These are phyloP conservation scores for Allantophomopsis lycopodina DNA, from an alignment of 2,329 filamentous ascomycete species.

Conservation along the genomic window DNA sequence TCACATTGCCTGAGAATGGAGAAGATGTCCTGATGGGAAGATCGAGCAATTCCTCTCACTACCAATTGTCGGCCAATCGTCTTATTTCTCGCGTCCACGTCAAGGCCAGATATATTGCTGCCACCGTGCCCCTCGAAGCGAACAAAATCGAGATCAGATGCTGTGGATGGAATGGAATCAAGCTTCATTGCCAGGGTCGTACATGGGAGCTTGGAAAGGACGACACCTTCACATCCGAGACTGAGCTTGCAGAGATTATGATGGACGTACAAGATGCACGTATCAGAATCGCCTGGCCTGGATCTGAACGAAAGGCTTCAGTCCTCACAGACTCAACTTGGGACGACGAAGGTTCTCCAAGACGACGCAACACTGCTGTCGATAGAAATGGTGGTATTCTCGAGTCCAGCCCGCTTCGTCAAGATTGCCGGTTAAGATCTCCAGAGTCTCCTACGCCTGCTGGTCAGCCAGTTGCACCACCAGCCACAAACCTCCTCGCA, in stretches of 20 bases:
- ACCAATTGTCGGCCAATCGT: constrained; percentile 83
- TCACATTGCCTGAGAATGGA: constrained; percentile 70
- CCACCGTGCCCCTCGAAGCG: constrained; percentile 50
- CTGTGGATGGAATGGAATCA: constrained; percentile 90
- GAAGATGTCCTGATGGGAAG: constrained; percentile 78
- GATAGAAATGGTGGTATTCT: constrained; percentile 25
- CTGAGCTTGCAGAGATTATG: constrained; percentile 81
- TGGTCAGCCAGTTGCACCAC: constrained; percentile 2
- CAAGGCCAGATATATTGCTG: constrained; percentile 69
- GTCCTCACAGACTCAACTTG: constrained; percentile 51
- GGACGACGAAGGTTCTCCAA: constrained; percentile 40
- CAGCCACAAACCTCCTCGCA: constrained; percentile 8
- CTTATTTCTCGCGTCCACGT: constrained; percentile 90
- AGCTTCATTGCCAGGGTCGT: constrained; percentile 79
- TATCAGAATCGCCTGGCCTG: constrained; percentile 81
- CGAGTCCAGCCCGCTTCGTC: constrained; percentile 47
- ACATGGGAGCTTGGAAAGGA: constrained; percentile 79
- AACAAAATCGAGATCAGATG: constrained; percentile 82
- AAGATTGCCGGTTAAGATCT: constrained; percentile 44
- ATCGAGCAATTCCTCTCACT: constrained; percentile 90
- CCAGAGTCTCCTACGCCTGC: constrained; percentile 60
- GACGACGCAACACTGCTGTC: constrained; percentile 29
- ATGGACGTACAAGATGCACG: constrained; percentile 88
- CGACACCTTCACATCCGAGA: constrained; percentile 81
- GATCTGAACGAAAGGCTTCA: constrained; percentile 30